These are phyloP conservation scores for Venturia aucupariae DNA, from an alignment of 2,329 filamentous ascomycete genomes.

Conservation along the genomic window DNA sequence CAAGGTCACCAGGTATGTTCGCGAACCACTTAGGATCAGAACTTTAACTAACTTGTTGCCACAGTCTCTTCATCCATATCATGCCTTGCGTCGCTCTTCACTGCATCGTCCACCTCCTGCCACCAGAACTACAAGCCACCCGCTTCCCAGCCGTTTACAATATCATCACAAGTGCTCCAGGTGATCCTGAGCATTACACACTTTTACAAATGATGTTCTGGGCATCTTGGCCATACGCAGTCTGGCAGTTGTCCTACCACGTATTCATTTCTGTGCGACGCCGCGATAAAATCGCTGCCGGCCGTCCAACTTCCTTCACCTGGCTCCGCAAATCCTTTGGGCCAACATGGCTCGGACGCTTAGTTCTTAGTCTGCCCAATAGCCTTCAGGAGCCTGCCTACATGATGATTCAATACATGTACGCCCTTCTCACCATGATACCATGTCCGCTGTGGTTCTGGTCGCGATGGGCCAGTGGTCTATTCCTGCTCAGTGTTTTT, in stretches of 20 bases:
- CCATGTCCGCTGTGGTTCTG: constrained; percentile 95
- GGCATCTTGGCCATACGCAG: constrained; percentile 83
- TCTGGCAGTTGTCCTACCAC: constrained; percentile 93
- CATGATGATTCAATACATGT: constrained; percentile 91
- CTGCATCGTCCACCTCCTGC: constrained; percentile 76
- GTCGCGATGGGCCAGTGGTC: constrained; percentile 67
- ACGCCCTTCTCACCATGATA: constrained; percentile 86
- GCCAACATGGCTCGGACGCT: constrained; percentile 76
- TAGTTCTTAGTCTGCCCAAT: constrained; percentile 71
- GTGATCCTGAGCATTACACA: constrained; percentile 71
- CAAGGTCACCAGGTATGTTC: constrained; percentile 72
- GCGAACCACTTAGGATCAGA: neutral
- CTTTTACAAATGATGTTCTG: constrained; percentile 81
- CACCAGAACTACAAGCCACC: constrained; percentile 52
- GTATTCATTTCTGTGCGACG: constrained; percentile 90
- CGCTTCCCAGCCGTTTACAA: constrained; percentile 79
- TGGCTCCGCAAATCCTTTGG: constrained; percentile 91
- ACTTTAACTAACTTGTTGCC: neutral
- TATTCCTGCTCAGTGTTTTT: constrained; percentile 76
- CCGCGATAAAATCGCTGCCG: constrained; percentile 91
- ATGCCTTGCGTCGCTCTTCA: constrained; percentile 96
- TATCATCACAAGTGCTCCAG: constrained; percentile 60
- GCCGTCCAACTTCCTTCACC: constrained; percentile 91
- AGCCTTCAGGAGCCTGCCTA: constrained; percentile 78
- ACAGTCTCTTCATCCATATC: constrained; percentile 91